Evolutionary conservation across 495 filamentous ascomycete genomes (phyloP).

Genomic region (Haplographium delicatum): DNA sequence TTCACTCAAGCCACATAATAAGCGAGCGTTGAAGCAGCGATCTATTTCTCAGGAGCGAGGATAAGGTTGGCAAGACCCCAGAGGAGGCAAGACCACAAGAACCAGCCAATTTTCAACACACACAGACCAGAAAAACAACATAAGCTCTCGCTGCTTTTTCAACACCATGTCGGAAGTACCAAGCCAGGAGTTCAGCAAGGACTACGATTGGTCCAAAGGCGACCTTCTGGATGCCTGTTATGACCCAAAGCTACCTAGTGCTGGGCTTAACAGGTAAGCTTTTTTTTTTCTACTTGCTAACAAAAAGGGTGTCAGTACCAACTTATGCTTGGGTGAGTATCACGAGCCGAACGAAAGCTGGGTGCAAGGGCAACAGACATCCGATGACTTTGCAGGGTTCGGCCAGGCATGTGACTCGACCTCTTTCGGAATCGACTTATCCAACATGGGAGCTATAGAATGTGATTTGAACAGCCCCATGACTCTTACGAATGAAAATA

Average conservation of each 20-base stretch:
- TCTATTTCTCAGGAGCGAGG: background rate
- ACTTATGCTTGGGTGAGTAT: no score
- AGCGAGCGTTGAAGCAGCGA: slow-evolving; percentile 6
- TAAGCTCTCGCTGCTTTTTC: slow-evolving; percentile 9
- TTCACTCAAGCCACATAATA: background rate
- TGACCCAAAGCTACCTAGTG: background rate
- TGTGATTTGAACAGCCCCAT: no score
- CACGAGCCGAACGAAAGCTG: no score
- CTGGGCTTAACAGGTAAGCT: slow-evolving; percentile 10
- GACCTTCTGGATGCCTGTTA: slow-evolving; percentile 14
- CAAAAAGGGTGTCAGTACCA: slow-evolving; percentile 27
- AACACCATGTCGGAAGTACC: slow-evolving; percentile 4
- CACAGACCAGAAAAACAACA: background rate
- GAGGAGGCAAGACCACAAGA: background rate
- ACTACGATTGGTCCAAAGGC: slow-evolving; percentile 8
- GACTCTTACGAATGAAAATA: no score
- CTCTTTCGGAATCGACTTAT: no score
- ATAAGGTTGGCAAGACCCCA: background rate
- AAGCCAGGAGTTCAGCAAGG: background rate
- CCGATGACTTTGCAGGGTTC: no score
- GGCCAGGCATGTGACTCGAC: no score
- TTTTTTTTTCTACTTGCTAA: slow-evolving; percentile 33
- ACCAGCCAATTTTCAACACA: background rate
- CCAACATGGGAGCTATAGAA: no score
- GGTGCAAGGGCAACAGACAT: no score